Percentiles rank a stretch among this genome's conserved stretches.
Conservation (phyloP, 164 flowering plant genomes). For the Annona cherimola region DNA sequence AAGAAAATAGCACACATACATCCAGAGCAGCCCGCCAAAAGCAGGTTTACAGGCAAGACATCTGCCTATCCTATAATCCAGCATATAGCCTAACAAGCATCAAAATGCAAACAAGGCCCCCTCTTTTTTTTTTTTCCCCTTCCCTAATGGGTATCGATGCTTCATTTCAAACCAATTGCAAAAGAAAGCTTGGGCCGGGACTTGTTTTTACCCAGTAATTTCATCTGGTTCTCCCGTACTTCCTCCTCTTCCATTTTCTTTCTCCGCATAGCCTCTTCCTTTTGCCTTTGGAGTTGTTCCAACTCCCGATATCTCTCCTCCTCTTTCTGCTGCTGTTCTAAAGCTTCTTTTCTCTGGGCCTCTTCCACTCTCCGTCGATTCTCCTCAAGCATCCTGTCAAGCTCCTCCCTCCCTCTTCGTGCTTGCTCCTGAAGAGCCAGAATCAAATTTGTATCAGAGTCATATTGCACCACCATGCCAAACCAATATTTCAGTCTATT, state of each 20-base stretch:
- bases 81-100: background rate
- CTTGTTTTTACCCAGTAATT: constrained; percentile 90
- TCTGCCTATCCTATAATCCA: background rate
- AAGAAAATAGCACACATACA: background rate
- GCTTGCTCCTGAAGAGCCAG: constrained; percentile 55
- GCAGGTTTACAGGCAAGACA: background rate
- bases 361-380: constrained; percentile 71
- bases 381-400: constrained; percentile 84
- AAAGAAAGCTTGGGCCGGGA: constrained; percentile 88
- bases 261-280: constrained; percentile 80
- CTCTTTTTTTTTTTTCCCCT: background rate
- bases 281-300: constrained; percentile 79
- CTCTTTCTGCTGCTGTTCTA: constrained; percentile 75
- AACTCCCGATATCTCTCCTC: constrained; percentile 78
- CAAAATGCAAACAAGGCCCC: background rate
- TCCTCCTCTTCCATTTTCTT: constrained; percentile 92
- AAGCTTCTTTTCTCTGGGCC: constrained; percentile 78
- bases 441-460: too few species aligned
- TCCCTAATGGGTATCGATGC: background rate
- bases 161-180: constrained; percentile 75
- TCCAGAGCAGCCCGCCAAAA: background rate
- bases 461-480: too few species aligned
- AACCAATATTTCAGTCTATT: too few species aligned
- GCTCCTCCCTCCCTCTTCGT: constrained; percentile 74
- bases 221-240: constrained; percentile 74